Evolutionary conservation across 2,329 filamentous ascomycete species (phyloP), one percentile per base, ranked within the genome.

Genomic region (Cladosporium sp.): DNA sequence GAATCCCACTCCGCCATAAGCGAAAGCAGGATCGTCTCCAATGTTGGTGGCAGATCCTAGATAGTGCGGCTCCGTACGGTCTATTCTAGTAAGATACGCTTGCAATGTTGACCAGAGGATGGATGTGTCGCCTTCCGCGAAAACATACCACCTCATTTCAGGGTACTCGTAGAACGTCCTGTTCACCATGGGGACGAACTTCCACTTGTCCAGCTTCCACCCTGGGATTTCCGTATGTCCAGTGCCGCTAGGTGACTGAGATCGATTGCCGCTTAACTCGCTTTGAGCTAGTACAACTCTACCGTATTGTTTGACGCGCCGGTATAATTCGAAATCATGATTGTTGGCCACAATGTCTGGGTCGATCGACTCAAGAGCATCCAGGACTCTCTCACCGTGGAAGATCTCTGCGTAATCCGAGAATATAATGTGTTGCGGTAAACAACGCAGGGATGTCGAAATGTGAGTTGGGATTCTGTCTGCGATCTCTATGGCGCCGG

Each of bases 351-450:
- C 46, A 49, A 26, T 25, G 10, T 30, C 75, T 72, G 53, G 78
- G 72, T 5, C 74, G 67, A 3, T 64, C 51, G 6, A 71, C 65
- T 70, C 72, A 14, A 80, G 72, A n/a, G 76, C 79, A 62, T 80
- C 78, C 39, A 70, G 66, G 2, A 74, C 64, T 21, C 71, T 59
- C 36, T 70, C 59, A 26, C 84, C 84, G 10, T 80, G 77, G 51
- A 87, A 81, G 10, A 79, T 74, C 72, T 85, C 81, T 34, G 81
- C 80, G 64, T 83, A 84, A 73, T 88, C 86, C 67, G 85, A 87
- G 76, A 85, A 87, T 69, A 88, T 82, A 57, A 83, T 80, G 63
- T 82, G 84, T 72, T 86, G 77, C 32, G 83, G 81, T 43, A 85
- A 79, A 76, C 85, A 88, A 67, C 79, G 78, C 21, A 88, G 77